Conservation (phyloP, 2,329 filamentous ascomycete species). For the Dryadomyces sulphureus region DNA sequence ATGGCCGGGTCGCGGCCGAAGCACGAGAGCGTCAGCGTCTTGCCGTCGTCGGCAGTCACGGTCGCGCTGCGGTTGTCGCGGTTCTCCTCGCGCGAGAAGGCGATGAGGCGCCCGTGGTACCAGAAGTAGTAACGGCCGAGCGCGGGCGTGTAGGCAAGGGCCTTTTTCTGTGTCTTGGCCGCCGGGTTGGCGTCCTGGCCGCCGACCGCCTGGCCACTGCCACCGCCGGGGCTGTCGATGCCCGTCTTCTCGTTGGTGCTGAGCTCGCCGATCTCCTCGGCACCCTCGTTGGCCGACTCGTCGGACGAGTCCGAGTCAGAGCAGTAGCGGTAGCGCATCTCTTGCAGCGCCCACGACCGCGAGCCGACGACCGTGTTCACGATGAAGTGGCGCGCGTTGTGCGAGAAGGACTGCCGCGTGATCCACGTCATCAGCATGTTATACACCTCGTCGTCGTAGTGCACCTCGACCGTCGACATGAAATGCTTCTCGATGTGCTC, state of each 20-base stretch:
- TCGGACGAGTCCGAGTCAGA: slow-evolving; percentile 12
- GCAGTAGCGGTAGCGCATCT: slow-evolving; percentile 23
- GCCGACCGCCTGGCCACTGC: too few species aligned
- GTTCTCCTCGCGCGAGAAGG: slow-evolving; percentile 39
- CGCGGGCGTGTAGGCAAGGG: slow-evolving; percentile 48
- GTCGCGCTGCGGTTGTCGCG: slow-evolving; percentile 16
- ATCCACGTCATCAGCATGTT: slow-evolving; percentile 61
- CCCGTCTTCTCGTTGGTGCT: slow-evolving; percentile 8
- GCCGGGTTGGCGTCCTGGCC: background rate
- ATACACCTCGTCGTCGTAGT: slow-evolving; percentile 58
- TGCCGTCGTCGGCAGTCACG: slow-evolving; percentile 23
- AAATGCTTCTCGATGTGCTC: slow-evolving; percentile 35
- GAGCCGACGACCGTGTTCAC: slow-evolving; percentile 48
- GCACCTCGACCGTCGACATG: slow-evolving; percentile 51
- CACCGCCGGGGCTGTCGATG: too few species aligned
- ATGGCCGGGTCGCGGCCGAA: slow-evolving; percentile 45
- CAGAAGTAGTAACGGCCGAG: slow-evolving; percentile 56
- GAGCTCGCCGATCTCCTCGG: background rate
- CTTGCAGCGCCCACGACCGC: slow-evolving; percentile 32
- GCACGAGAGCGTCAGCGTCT: slow-evolving; percentile 45
- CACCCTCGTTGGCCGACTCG: background rate
- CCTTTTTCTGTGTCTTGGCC: slow-evolving; percentile 19
- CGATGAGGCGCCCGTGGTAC: slow-evolving; percentile 43
- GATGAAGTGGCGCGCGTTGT: slow-evolving; percentile 44
- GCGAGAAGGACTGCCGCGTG: slow-evolving; percentile 44